A percentile compares a stretch with the other conserved stretches of the same genome.
These are phyloP conservation scores for Yamadazyma trypodendri DNA, from an alignment of 1,139 yeast genomes.

Conservation along the genomic window DNA sequence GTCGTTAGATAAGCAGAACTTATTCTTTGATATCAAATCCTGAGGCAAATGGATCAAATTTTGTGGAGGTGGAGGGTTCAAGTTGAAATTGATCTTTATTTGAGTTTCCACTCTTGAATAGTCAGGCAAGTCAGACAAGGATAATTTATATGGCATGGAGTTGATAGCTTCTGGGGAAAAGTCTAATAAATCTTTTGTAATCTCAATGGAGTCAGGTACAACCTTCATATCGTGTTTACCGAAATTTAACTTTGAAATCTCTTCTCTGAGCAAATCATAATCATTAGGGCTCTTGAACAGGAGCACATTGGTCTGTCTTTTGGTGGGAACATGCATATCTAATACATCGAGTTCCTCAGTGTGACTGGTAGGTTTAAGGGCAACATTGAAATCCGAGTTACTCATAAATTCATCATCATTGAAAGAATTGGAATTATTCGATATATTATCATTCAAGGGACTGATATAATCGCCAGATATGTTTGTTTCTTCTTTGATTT, in stretches of 20 bases:
- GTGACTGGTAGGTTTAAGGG: not conserved
- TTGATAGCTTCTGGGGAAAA: constrained; percentile 37
- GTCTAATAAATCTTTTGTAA: constrained; percentile 35
- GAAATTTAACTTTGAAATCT: constrained; percentile 55
- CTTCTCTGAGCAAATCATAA: constrained; percentile 51
- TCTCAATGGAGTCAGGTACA: constrained; percentile 32
- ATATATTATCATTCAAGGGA: constrained; percentile 5
- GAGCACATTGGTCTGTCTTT: not conserved
- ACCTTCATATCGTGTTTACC: constrained; percentile 48
- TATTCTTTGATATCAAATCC: constrained; percentile 84
- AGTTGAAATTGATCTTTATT: constrained; percentile 67
- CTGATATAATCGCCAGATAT: constrained; percentile 6
- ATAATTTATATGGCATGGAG: constrained; percentile 57
- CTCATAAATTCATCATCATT: constrained; percentile 4
- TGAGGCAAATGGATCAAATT: constrained; percentile 74
- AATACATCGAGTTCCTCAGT: not conserved
- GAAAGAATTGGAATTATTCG: constrained; percentile 4
- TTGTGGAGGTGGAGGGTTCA: constrained; percentile 74
- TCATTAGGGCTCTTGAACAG: constrained; percentile 4
- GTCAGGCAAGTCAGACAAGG: constrained; percentile 63
- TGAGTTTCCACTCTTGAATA: constrained; percentile 94
- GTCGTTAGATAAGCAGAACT: constrained; percentile 61
- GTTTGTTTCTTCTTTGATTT: not conserved
- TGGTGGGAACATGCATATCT: not conserved
- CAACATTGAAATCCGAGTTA: not conserved